Base-by-base conservation (phyloP, 805 yeast genomes). In the Nakazawaea anatomiae region DNA sequence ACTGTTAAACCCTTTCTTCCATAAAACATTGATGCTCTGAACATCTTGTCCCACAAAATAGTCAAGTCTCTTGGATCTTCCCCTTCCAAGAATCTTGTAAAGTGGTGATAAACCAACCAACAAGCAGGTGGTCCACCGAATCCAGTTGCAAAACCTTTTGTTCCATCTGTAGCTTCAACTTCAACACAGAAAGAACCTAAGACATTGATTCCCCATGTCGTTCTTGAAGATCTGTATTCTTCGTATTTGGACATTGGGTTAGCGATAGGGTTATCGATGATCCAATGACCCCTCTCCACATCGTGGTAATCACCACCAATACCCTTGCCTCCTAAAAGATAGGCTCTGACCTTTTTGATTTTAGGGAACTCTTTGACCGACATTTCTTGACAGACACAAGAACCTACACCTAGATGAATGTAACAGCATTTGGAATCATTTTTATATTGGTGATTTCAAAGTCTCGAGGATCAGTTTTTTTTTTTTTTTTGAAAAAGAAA, bases 101-200 rank as follows among this genome's bases (percentile, higher is more conserved):
- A 75, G 58, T 75, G 80, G 48, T 71, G 57, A 54, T 72, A 68
- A 49, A 71, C 72, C 42, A 75, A 60, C 77, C 79, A 72, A 57
- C 78, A 73, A 5, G 76, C 77, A 30, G 73, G 69, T 48, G 74
- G 74, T n/a, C 80, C 80, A 43, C 79, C 80, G 57, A 75, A 74
- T 18, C 79, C 80, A 40, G 79, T 75, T 14, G 79, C 79, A 51
- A 74, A 73, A 39, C 80, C 79, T 47, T 63, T 72, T 12, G 77
- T 69, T 48, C 80, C 80, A 57, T 74, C 77, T 14, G 70, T 61
- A 36, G 80, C 75, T 57, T 70, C 75, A 47, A 75, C 63, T 58
- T 75, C 78, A 48, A 75, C 73, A 61, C 74, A 73, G 64, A 75
- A 74, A 9, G 79, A 74, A 12, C 79, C 79, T 45, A 75, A 59